These are phyloP conservation scores for Fusarium burgessii DNA, from an alignment of 2,329 filamentous ascomycete species.

Conservation along the genomic window DNA sequence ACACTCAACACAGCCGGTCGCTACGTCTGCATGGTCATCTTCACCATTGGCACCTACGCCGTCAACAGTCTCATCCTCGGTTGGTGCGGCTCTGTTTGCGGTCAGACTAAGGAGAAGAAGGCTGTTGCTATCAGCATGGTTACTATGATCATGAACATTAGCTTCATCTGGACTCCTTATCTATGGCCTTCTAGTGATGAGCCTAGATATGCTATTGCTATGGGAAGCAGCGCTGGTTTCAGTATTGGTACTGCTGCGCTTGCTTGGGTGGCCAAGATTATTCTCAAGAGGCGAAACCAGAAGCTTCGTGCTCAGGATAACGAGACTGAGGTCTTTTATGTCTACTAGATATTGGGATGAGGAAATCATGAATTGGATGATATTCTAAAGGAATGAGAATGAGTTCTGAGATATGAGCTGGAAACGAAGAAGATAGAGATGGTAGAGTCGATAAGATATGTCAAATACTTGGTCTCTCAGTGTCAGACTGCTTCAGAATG, in stretches of 20 bases:
- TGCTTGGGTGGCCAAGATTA: slow-evolving; percentile 55
- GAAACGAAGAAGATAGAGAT: not conserved
- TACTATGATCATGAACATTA: slow-evolving; percentile 45
- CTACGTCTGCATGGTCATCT: slow-evolving; percentile 54
- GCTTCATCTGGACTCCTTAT: slow-evolving; percentile 47
- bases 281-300: slow-evolving; percentile 53
- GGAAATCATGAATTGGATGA: not conserved
- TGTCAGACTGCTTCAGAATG: not conserved
- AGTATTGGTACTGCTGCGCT: slow-evolving; percentile 53
- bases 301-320: slow-evolving; percentile 48
- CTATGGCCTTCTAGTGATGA: slow-evolving; percentile 43
- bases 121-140: slow-evolving; percentile 56
- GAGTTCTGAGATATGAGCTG: not conserved
- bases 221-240: slow-evolving; percentile 44
- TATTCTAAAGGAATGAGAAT: too few relatives aligned
- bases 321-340: slow-evolving; percentile 47
- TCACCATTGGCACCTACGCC: slow-evolving; percentile 54
- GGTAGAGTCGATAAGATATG: slow-evolving; percentile 28
- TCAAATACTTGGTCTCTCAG: slow-evolving; percentile 23
- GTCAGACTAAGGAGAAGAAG: slow-evolving; percentile 63
- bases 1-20: slow-evolving; percentile 42
- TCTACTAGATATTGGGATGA: slow-evolving; percentile 38
- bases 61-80: slow-evolving; percentile 61
- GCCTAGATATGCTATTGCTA: slow-evolving; percentile 40
- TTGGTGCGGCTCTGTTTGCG: slow-evolving; percentile 57